Evolutionary conservation across 2,329 filamentous ascomycete genomes (phyloP), one percentile per base, ranked within the genome.

Genomic region (Trichocomaceae sp.): DNA sequence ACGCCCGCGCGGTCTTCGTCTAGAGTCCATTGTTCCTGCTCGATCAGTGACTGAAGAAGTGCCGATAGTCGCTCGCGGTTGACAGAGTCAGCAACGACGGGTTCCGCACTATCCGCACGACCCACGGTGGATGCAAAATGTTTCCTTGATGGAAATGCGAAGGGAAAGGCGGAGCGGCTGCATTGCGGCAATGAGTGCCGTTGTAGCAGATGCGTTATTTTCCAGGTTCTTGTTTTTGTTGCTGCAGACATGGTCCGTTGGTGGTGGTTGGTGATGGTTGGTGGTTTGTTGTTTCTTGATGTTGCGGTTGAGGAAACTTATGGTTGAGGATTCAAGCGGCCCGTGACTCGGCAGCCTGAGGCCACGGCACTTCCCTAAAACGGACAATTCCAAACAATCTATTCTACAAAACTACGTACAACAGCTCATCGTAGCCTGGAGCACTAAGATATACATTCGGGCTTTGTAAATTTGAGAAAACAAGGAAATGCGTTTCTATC

Each of bases 1-100:
- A 73, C 50, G 1, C 69, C 70, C 61, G 63, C 65, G 5, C 64
- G 62, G 5, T 68, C 66, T 19, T 61, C 60, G 52, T 71, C 70
- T 50, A 72, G 56, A 6, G 50, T 58, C 70, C 70, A 73, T 37
- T 66, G 67, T 9, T 44, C 20, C 19, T 65, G 59, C 35, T 61
- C 56, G 35, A 64, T 59, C 42, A 72, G 56, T 8, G 57, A 50
- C 37, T 65, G 52, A 39, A 68, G 58, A 9, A 60, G 62, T 2
- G 59, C 54, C 35, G 56, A 60, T 13, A 66, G 55, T 52, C 65
- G 62, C 13, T 58, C 61, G n/a, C 57, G 48, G 50, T 71, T 60
- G 47, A 63, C 61, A 3, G 65, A 66, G 47, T 66, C 63, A 15
- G 69, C 64, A 47, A 69, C 69, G 2, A 19, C 37, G n/a, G 19